Conservation (phyloP, 495 filamentous ascomycete genomes). For the Hypoxylon fragiforme region DNA sequence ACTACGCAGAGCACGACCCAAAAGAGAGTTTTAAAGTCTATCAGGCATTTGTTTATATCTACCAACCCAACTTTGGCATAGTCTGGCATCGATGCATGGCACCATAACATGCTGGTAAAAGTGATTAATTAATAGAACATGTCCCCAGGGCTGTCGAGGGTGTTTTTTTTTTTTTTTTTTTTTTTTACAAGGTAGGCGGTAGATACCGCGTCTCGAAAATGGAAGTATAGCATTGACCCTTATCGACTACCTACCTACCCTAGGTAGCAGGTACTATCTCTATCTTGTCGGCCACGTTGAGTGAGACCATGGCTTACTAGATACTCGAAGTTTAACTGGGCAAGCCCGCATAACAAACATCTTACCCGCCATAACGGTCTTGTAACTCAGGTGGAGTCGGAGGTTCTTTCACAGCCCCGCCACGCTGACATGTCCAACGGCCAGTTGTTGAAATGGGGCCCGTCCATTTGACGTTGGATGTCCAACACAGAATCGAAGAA, state of each 20-base stretch:
- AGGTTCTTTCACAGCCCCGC: conserved; percentile 31
- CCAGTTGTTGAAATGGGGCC: conserved; percentile 22
- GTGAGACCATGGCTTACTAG: conserved; percentile 9
- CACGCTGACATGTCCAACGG: conserved; percentile 34
- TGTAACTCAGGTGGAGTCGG: conserved; percentile 29
- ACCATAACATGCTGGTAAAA: conserved; percentile 31
- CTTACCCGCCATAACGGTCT: conserved; percentile 8
- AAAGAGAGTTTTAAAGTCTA: conserved; percentile 4
- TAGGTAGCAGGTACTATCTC: conserved; percentile 17
- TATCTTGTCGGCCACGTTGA: no score
- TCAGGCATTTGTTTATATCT: no score
- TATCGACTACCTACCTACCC: conserved; percentile 6
- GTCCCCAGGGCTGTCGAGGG: conserved; percentile 22
- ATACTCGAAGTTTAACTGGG: background rate
- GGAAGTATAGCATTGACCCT: background rate
- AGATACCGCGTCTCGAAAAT: no score
- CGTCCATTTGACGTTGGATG: conserved; percentile 18
- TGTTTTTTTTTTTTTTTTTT: conserved; percentile 16
- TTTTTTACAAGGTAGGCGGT: no score
- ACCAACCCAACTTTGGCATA: conserved; percentile 14
- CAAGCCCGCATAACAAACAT: background rate
- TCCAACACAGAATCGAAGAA: conserved; percentile 31
- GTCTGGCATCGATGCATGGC: conserved; percentile 26
- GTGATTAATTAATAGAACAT: conserved; percentile 2
- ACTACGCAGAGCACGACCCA: conserved; percentile 6